phyloP scores from a whole-genome alignment of 129 eudicot genomes.

The Gnaphalium uliginosum region DNA sequence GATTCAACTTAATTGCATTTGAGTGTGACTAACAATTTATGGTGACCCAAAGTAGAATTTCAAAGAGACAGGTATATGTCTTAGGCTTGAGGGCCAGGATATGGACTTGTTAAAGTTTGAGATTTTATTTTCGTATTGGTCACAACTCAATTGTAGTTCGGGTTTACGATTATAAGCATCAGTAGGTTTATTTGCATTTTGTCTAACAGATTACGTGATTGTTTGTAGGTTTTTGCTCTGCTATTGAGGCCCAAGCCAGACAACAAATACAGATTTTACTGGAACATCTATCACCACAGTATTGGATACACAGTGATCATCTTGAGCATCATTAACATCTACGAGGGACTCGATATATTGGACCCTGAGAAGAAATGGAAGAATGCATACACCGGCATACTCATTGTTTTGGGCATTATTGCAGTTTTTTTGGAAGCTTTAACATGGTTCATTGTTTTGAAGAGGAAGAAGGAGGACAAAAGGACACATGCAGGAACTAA shows the following conservation, averaged over 20 bases:
- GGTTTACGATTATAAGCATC: background rate
- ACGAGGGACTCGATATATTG: slow-evolving; percentile 76
- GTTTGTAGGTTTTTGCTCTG: slow-evolving; percentile 62
- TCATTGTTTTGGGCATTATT: slow-evolving; percentile 52
- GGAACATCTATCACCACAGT: slow-evolving; percentile 74
- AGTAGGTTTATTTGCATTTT: background rate
- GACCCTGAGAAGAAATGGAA: slow-evolving; percentile 86
- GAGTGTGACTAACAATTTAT: background rate
- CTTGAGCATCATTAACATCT: slow-evolving; percentile 65
- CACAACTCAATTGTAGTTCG: background rate
- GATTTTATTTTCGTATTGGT: background rate
- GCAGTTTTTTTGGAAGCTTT: slow-evolving; percentile 53
- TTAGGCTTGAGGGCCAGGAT: too few species aligned
- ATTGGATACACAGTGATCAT: slow-evolving; percentile 60
- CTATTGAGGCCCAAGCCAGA: slow-evolving; percentile 89
- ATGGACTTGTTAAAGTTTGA: background rate
- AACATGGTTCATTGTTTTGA: slow-evolving; percentile 68
- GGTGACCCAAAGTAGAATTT: background rate
- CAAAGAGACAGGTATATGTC: background rate
- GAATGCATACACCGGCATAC: slow-evolving; percentile 61
- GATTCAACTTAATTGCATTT: background rate
- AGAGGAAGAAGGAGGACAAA: slow-evolving; percentile 49
- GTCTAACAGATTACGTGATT: background rate
- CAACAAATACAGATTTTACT: slow-evolving; percentile 74
- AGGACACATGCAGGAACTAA: slow-evolving; percentile 42